Base-by-base conservation (phyloP, 2,329 filamentous ascomycete genomes). In the Stemphylium beticola region DNA sequence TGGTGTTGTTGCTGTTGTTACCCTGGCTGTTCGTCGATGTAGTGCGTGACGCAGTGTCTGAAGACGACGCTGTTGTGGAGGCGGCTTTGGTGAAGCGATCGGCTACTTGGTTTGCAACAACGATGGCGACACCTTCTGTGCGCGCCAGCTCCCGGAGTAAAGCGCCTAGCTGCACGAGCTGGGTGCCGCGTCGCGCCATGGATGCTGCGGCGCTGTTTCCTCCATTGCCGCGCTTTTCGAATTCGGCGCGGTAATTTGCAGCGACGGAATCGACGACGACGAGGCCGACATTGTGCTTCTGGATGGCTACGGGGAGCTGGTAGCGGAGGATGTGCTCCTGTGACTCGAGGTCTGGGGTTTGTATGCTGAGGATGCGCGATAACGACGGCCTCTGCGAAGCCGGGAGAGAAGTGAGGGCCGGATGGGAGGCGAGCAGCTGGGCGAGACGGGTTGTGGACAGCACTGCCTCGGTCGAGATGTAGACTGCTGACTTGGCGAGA, bases 321-420 rank as follows among this genome's bases (percentile, higher is more conserved):
- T 91, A 98, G 61, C 87, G 87, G 22, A 98, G 81, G 69, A 99
- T 96, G 76, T 98, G 93, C 55, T 98, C 93, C 76, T 99, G 95
- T 0, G 90, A 88, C 76, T 98, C 95, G 51, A 98, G 86, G 72
- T 98, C 93, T 29, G 91, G 90, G 9, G 91, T 92, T 44, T 88
- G 87, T 61, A 95, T 90, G 73, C 89, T 91, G 66, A 92, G 83
- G 60, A 99, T 87, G 61, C 83, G 82, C 73, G 91, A 87, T 4
- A 97, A 82, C 0, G 90, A 90, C 0, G 92, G 87, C 18, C 69
- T 74, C 4, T 78, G 64, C 14, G 75, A 61, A 17, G 70, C 52
- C 1, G 77, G 62, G 14, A 84, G 70, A 18, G 65, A 66, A 22
- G 74, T 74, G 53, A 96, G 81, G 44, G 81, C 69, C 0, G 88